These are phyloP conservation scores for Starmera stellimalicola DNA, from an alignment of 1,139 yeast genomes.

Conservation along the genomic window DNA sequence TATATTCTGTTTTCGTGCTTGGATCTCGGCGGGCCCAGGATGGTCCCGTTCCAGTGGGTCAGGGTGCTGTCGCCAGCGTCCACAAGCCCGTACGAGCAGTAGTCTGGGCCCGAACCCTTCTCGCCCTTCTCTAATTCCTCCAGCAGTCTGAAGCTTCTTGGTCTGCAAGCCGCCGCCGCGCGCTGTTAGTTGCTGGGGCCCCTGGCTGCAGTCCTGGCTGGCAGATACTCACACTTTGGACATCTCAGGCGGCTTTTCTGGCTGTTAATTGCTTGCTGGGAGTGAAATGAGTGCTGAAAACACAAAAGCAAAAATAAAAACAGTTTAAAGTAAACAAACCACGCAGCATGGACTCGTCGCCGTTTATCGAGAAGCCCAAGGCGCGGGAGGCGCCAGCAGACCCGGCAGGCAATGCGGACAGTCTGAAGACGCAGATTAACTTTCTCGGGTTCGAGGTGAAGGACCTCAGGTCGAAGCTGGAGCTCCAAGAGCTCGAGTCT, in stretches of 20 bases:
- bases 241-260: constrained; percentile 15
- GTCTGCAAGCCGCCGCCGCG: constrained; percentile 36
- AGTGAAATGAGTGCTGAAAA: not conserved
- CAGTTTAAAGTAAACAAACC: not conserved
- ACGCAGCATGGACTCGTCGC: constrained; percentile 31
- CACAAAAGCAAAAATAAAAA: constrained; percentile 2
- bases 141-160: constrained; percentile 84
- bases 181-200: constrained; percentile 3
- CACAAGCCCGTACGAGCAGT: constrained; percentile 87
- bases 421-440: constrained; percentile 11
- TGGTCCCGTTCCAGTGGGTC: constrained; percentile 95
- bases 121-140: constrained; percentile 98
- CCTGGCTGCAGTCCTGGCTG: not conserved
- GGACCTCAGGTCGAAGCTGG: constrained; percentile 22
- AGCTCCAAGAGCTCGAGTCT: constrained; percentile 22
- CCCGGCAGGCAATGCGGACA: constrained; percentile 4
- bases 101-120: constrained; percentile 94
- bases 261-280: not conserved
- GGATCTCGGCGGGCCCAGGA: constrained; percentile 94
- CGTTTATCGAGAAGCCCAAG: constrained; percentile 34
- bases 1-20: constrained; percentile 91
- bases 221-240: constrained; percentile 27
- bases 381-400: not conserved
- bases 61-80: constrained; percentile 85
- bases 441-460: constrained; percentile 26